Base-by-base conservation (phyloP, 176 grass and related monocot genomes). In the Triticum timopheevii region DNA sequence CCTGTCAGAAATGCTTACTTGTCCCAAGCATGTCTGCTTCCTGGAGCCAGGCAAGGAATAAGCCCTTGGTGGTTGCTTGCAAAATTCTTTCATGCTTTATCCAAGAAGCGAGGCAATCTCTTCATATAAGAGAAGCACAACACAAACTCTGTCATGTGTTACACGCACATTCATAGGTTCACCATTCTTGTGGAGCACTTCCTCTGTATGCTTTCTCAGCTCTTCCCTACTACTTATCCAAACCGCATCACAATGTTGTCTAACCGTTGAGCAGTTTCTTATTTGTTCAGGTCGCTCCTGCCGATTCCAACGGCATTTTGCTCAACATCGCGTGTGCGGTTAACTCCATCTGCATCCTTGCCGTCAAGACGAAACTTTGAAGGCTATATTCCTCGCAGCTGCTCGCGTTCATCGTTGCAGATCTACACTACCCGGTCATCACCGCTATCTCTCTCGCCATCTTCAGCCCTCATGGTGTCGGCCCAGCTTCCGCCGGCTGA, bases 331-430 rank as follows among this genome's bases (percentile, higher is more conserved):
- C 73, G 42, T 6, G 68, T 64, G 87, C 23, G 66, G 76, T 50
- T 88, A 64, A 13, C 61, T 36, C 77, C 63, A 1, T 88, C 78
- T 31, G 87, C 87, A 82, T 88, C 86, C 45, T 86, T 92, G 67
- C 87, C 86, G 24, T 69, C 92, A 69, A 93, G 82, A 88, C 79
- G 35, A 76, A 94, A 83, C 45, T 93, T 87, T 65, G 90, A 95
- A 91, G 89, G 89, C 11, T 99, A 93, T 88, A 94, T 93, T 65
- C 87, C 97, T 15, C 88, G 45, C 33, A 99, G 91, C 82, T 93
- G 89, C 83, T 97, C 85, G 25, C 78, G 73, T 76, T 86, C 94
- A 9, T 89, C 88, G 3, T 40, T 85, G 69, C 87, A 92, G 77
- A 76, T 90, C 23, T 87, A 88, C 79, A 82, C 45, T 49, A 5